Conservation (phyloP, 257 asterid species). For the Solanum medicagineum region DNA sequence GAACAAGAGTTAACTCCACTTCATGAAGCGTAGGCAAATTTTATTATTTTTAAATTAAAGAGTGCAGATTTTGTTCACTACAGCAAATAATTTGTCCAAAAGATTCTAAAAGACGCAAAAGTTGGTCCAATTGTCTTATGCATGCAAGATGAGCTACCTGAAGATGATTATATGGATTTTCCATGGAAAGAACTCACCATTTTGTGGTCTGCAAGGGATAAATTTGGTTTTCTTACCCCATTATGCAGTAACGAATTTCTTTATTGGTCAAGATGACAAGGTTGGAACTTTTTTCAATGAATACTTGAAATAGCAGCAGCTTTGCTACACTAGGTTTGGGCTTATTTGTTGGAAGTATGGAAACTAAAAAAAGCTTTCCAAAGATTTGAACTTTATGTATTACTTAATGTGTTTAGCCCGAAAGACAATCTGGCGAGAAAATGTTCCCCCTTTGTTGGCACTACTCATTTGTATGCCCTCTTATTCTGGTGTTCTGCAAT, state of each 20-base stretch:
- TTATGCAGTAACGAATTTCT: neutral
- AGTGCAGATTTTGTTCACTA: neutral
- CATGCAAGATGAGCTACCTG: neutral
- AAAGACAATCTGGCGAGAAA: neutral
- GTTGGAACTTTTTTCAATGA: neutral
- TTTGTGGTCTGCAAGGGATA: neutral
- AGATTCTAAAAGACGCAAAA: neutral
- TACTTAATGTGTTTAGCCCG: neutral
- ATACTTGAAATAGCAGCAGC: neutral
- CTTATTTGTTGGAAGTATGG: neutral
- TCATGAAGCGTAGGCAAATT: neutral
- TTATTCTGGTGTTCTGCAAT: neutral
- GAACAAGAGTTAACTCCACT: neutral
- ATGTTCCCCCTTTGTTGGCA: neutral
- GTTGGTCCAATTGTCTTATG: neutral
- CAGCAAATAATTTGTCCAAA: neutral
- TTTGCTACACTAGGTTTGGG: neutral
- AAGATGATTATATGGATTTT: neutral
- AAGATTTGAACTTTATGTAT: neutral
- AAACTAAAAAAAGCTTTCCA: neutral
- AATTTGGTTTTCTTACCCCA: neutral
- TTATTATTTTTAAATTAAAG: neutral
- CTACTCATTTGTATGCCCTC: neutral
- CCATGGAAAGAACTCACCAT: neutral
- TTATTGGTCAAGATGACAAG: neutral